A percentile compares a stretch with the other conserved stretches of the same genome.
Conservation (phyloP, 2,329 filamentous ascomycete genomes). For the Pseudopyricularia cyperi region DNA sequence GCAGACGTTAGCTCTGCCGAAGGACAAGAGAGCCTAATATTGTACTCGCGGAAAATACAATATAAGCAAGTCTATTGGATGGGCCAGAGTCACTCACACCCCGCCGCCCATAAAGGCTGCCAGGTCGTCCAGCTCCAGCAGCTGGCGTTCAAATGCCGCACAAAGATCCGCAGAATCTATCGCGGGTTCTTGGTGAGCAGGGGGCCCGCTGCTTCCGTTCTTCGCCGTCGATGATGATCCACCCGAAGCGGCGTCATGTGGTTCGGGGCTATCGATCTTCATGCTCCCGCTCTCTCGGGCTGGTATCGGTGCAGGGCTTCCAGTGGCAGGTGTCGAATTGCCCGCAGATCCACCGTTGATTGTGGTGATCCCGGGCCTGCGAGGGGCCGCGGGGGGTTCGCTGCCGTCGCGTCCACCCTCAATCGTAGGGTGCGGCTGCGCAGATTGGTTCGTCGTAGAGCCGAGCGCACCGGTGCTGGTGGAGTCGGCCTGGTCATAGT, state of each 20-base stretch:
- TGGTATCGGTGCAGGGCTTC: slow-evolving; percentile 22
- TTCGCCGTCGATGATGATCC: neutral
- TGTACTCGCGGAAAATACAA: neutral
- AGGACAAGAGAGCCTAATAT: neutral
- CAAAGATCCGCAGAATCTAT: slow-evolving; percentile 30
- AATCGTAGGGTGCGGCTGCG: slow-evolving; percentile 16
- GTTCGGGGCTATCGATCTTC: slow-evolving; percentile 10
- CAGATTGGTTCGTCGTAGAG: slow-evolving; percentile 16
- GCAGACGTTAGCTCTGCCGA: neutral
- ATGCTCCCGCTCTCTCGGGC: slow-evolving; percentile 4
- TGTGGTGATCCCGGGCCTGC: slow-evolving; percentile 41
- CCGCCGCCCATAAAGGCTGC: slow-evolving; percentile 51
- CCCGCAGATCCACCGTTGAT: slow-evolving; percentile 44
- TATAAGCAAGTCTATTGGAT: neutral
- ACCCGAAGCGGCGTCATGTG: neutral
- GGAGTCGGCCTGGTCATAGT: slow-evolving; percentile 35
- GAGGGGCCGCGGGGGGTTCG: slow-evolving; percentile 33
- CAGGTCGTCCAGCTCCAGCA: slow-evolving; percentile 46
- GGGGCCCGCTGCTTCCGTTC: neutral
- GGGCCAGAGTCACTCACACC: slow-evolving; percentile 25
- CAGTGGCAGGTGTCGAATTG: slow-evolving; percentile 31
- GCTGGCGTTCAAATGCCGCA: slow-evolving; percentile 44
- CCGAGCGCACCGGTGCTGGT: slow-evolving; percentile 6
- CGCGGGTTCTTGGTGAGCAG: neutral
- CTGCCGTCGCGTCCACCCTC: slow-evolving; percentile 29